Conservation (phyloP, 1,139 yeast species). For the Kluyveromyces sp. region DNA sequence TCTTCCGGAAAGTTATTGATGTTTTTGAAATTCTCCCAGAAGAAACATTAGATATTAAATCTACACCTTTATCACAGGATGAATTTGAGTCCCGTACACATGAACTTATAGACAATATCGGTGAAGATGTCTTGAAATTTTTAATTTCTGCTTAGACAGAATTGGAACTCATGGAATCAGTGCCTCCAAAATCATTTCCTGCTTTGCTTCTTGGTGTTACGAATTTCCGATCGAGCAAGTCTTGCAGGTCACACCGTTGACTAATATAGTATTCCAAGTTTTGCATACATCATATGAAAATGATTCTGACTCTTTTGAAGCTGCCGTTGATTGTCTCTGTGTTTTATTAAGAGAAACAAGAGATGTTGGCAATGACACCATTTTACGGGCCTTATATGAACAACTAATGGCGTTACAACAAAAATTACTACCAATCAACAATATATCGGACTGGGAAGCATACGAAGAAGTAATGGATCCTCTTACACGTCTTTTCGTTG, state of each 20-base stretch:
- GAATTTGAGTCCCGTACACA: constrained; percentile 62
- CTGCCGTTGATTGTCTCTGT: constrained; percentile 79
- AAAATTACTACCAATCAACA: constrained; percentile 14
- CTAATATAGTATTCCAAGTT: constrained; percentile 63
- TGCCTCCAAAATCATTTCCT: constrained; percentile 45
- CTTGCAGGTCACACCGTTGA: constrained; percentile 52
- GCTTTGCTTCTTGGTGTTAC: constrained; percentile 82
- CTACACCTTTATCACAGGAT: constrained; percentile 72
- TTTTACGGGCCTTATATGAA: constrained; percentile 61
- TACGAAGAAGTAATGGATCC: constrained; percentile 55
- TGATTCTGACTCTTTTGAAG: constrained; percentile 66
- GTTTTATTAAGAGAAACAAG: constrained; percentile 75
- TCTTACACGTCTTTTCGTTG: constrained; percentile 71
- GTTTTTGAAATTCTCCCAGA: constrained; percentile 83
- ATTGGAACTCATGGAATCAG: constrained; percentile 30
- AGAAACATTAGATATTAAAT: constrained; percentile 72
- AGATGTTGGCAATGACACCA: constrained; percentile 55
- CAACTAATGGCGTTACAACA: constrained; percentile 51
- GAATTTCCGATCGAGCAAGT: constrained; percentile 72
- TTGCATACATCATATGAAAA: constrained; percentile 32
- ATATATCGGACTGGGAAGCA: constrained; percentile 20
- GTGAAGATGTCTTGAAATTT: constrained; percentile 57
- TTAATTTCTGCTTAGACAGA: constrained; percentile 40
- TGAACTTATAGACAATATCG: constrained; percentile 57
- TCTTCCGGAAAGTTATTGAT: constrained; percentile 50